Conservation (phyloP, 345 rosid genomes). For the Cardiospermum halicacabum region DNA sequence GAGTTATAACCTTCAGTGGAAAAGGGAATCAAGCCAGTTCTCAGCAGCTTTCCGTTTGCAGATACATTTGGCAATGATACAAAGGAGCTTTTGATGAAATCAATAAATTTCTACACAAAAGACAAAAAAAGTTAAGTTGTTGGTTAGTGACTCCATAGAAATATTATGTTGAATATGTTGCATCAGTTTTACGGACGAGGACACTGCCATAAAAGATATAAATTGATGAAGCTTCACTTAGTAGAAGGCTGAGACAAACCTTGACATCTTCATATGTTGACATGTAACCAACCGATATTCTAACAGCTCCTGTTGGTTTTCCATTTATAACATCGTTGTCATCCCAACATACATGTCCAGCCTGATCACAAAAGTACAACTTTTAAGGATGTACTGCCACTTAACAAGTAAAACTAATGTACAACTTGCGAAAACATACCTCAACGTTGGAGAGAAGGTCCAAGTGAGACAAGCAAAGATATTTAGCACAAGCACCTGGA, state of each 20-base stretch:
- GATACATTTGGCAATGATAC: constrained; percentile 34
- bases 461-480: constrained; percentile 75
- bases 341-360: constrained; percentile 98
- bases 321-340: constrained; percentile 80
- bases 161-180: not conserved
- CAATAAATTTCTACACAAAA: constrained; percentile 64
- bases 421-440: constrained; percentile 33
- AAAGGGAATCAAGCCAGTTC: constrained; percentile 26
- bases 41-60: constrained; percentile 28
- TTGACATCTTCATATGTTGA: constrained; percentile 93
- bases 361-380: constrained; percentile 36
- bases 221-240: constrained; percentile 3
- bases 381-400: constrained; percentile 10
- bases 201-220: not conserved
- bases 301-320: constrained; percentile 90
- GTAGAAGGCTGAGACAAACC: constrained; percentile 29
- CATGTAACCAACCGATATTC: constrained; percentile 95
- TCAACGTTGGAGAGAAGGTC: constrained; percentile 83
- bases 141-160: too few species aligned
- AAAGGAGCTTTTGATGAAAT: constrained; percentile 62
- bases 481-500: constrained; percentile 98
- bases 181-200: not conserved
- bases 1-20: constrained; percentile 35
- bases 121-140: not conserved
- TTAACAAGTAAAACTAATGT: not conserved